These are phyloP conservation scores for Lachnellula arida DNA, from an alignment of 2,329 filamentous ascomycete species.

Conservation along the genomic window DNA sequence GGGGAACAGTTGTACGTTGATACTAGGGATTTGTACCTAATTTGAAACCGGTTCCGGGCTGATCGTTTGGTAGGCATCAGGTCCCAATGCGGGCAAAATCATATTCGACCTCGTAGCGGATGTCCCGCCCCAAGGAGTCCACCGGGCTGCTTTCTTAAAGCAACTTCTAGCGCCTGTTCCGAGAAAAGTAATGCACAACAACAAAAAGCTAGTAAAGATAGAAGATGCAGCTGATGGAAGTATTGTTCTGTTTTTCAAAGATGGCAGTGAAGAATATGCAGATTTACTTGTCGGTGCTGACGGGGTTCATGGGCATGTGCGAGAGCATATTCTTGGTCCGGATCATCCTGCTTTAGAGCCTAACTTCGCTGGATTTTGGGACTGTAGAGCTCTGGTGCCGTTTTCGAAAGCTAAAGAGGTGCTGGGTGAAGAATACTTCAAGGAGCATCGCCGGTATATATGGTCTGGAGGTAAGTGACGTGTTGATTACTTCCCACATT, in stretches of 20 bases:
- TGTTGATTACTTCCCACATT: not conserved
- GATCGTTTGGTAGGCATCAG: not conserved
- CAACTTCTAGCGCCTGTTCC: not conserved
- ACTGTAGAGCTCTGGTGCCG: not conserved
- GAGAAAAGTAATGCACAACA: not conserved
- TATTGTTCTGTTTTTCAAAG: not conserved
- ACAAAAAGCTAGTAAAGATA: not conserved
- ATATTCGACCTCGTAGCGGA: not conserved
- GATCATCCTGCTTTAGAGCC: not conserved
- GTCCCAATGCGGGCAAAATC: not conserved
- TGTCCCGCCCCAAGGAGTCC: not conserved
- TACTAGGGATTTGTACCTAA: not conserved
- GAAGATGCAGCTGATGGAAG: not conserved
- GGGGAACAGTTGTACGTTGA: not conserved
- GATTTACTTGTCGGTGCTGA: conserved; percentile 1
- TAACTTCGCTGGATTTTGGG: not conserved
- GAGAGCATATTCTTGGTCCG: not conserved
- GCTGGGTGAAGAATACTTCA: not conserved
- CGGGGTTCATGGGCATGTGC: not conserved
- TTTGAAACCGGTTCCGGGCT: not conserved
- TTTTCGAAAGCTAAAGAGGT: not conserved
- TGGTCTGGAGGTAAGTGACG: not conserved
- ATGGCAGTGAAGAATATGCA: not conserved
- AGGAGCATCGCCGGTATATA: not conserved
- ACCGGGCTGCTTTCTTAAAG: not conserved